Base-by-base conservation (phyloP, 202 grass and related monocot species). In the Saccharum hybrid region DNA sequence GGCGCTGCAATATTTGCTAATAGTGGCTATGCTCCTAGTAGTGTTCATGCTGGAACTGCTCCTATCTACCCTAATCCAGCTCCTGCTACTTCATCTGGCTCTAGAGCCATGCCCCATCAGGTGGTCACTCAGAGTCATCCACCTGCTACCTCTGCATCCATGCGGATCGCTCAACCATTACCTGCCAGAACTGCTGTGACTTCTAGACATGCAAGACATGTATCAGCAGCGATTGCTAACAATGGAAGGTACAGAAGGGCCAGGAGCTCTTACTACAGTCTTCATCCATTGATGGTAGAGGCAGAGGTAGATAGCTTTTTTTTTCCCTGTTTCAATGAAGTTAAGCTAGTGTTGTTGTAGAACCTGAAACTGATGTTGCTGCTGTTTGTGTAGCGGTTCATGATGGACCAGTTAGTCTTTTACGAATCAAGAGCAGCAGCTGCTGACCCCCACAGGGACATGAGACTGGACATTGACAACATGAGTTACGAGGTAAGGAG, bases 401-500 rank as follows among this genome's bases (percentile, higher is more conserved):
- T 82, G 59, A 87, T 86, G 45, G 81, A 90, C 59, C 86, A 88
- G 30, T 67, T 83, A n/a, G 61, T 69, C 34, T 59, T 83, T 31
- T 81, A 76, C 34, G 61, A 83, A 78, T 18, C 91, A 77, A 85
- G 85, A 64, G 82, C 76, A 68, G 78, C 88, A 30, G 83, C 75
- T 81, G 83, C 78, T 85, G 97, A 99, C 71, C 93, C 92, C 41
- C 93, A 96, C 81, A 88, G 88, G 83, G 86, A 81, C 36, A 83
- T 99, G 91, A 92, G 91, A 66, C 57, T 99, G 21, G 91, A 99
- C 83, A 81, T 92, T 81, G 97, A 99, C 37, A 83, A 88, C 73
- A 94, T 99, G 97, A 91, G 90, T 64, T 99, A 99, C 48, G 97
- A 99, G 89, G 97, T 94, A 82, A 70, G 59, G 26, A 84, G 2